Conservation (phyloP, 352 stramenopile genomes). For the Phytopythium aichiense region DNA sequence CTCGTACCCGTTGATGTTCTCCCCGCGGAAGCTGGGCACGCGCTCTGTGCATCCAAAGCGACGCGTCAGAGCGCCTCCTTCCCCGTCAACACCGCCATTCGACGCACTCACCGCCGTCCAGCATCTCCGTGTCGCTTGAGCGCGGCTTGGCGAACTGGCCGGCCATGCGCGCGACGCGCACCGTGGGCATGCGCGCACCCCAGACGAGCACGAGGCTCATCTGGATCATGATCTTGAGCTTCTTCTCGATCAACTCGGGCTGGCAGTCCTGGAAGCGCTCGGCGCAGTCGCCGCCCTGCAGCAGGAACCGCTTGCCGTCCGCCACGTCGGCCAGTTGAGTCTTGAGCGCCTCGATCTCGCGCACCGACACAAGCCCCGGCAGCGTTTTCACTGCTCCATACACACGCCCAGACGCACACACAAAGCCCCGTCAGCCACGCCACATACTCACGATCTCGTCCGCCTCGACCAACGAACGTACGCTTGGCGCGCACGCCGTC, state of each 20-base stretch:
- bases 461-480: constrained; percentile 14
- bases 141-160: constrained; percentile 99
- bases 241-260: constrained; percentile 85
- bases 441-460: background rate
- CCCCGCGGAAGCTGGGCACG: constrained; percentile 95
- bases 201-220: constrained; percentile 98
- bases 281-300: constrained; percentile 98
- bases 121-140: constrained; percentile 91
- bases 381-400: constrained; percentile 59
- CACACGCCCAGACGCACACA: background rate
- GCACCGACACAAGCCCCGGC: constrained; percentile 94
- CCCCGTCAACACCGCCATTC: background rate
- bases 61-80: background rate
- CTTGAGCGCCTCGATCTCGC: constrained; percentile 92
- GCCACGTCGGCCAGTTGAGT: constrained; percentile 92
- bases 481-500: constrained; percentile 59
- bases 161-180: constrained; percentile 96
- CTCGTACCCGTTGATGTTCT: constrained; percentile 98
- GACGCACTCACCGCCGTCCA: constrained; percentile 69
- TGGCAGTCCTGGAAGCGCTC: constrained; percentile 95
- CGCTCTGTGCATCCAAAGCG: constrained; percentile 42
- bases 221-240: constrained; percentile 94
- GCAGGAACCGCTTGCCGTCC: constrained; percentile 95
- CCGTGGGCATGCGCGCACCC: constrained; percentile 95
- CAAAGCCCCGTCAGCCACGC: constrained; percentile 6